Conservation (phyloP, 768 basidiomycete species). For the Xerocomus potaroensis region DNA sequence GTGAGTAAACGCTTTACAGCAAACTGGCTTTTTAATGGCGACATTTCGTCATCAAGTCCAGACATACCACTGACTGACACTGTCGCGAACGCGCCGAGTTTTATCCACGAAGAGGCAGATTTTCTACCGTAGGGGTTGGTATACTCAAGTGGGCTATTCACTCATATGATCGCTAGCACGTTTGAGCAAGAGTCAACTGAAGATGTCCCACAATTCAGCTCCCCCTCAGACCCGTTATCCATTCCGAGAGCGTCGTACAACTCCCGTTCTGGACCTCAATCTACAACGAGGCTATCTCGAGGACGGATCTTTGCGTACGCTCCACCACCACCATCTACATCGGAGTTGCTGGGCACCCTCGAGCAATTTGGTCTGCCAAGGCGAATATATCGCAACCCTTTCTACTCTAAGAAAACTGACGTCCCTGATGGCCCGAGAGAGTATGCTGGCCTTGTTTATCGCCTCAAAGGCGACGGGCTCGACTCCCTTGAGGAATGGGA, state of each 20-base stretch:
- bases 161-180: slow-evolving; percentile 6
- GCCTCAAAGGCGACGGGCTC: slow-evolving; percentile 61
- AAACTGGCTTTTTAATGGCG: background rate
- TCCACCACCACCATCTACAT: slow-evolving; percentile 45
- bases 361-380: slow-evolving; percentile 46
- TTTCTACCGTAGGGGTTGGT: slow-evolving; percentile 16
- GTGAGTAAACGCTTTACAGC: slow-evolving; percentile 6
- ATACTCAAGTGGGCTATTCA: background rate
- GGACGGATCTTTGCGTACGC: slow-evolving; percentile 41
- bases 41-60: slow-evolving; percentile 4
- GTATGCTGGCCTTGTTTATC: slow-evolving; percentile 76
- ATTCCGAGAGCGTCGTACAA: slow-evolving; percentile 19
- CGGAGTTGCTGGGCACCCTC: slow-evolving; percentile 43
- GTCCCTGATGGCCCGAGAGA: slow-evolving; percentile 64
- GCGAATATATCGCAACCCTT: slow-evolving; percentile 72
- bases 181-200: slow-evolving; percentile 12
- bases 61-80: background rate
- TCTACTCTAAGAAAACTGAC: slow-evolving; percentile 71
- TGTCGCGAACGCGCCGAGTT: background rate
- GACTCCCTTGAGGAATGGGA: slow-evolving; percentile 60
- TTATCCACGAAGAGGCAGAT: slow-evolving; percentile 10
- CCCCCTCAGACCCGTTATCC: background rate
- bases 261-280: slow-evolving; percentile 4
- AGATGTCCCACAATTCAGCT: background rate
- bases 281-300: background rate